These are phyloP conservation scores for Solanum sitiens DNA, from an alignment of 257 asterid genomes.

Conservation along the genomic window DNA sequence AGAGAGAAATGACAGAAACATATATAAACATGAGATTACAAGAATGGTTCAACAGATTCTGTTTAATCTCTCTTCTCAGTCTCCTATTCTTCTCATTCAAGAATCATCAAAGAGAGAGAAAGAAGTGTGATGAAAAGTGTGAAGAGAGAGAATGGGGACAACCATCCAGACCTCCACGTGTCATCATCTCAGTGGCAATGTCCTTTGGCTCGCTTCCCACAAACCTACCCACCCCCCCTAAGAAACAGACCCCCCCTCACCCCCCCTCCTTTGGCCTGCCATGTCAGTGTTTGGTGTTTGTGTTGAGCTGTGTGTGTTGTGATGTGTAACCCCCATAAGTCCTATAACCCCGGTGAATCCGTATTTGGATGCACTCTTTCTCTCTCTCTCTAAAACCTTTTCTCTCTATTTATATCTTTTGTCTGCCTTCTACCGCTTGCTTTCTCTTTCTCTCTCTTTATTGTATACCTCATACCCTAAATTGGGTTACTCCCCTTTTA, in stretches of 20 bases:
- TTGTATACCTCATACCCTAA: conserved; percentile 32
- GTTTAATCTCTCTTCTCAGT: not conserved
- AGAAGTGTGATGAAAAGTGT: not conserved
- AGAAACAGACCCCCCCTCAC: not conserved
- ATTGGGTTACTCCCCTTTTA: conserved; percentile 47
- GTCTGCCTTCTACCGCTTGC: conserved; percentile 5
- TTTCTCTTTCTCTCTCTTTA: conserved; percentile 9
- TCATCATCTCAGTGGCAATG: conserved; percentile 28
- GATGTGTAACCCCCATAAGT: conserved; percentile 29
- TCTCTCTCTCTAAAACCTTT: conserved; percentile 11
- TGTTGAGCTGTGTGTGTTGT: conserved; percentile 14
- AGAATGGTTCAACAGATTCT: not conserved
- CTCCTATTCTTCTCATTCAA: not conserved
- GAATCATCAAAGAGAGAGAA: not conserved
- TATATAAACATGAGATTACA: not conserved
- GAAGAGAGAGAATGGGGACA: conserved; percentile 30
- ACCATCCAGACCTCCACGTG: conserved; percentile 60
- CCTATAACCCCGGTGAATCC: conserved; percentile 58
- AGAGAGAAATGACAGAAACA: conserved; percentile 1
- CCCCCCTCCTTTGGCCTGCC: conserved; percentile 10
- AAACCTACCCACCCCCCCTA: not conserved
- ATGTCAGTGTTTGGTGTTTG: conserved; percentile 35
- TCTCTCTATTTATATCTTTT: conserved; percentile 10
- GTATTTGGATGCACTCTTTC: conserved; percentile 27
- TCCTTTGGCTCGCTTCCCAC: conserved; percentile 44